These are phyloP conservation scores for Trichoderma guizhouense DNA, from an alignment of 2,329 filamentous ascomycete species.

Conservation along the genomic window DNA sequence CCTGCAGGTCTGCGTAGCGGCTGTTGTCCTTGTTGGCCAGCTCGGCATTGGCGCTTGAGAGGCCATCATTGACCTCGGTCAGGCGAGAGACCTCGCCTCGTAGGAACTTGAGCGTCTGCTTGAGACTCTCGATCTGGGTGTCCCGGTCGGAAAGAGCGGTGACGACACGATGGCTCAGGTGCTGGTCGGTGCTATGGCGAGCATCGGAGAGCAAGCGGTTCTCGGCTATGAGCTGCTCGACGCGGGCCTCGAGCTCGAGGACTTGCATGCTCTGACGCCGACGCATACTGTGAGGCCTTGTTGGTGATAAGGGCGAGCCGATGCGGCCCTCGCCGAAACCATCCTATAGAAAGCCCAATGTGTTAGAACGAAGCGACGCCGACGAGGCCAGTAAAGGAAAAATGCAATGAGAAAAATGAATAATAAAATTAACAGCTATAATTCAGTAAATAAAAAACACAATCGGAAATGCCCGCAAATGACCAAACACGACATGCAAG, in stretches of 20 bases:
- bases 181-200: constrained; percentile 65
- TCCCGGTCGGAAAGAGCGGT: constrained; percentile 76
- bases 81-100: constrained; percentile 79
- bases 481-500: constrained; percentile 16
- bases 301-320: constrained; percentile 86
- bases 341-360: constrained; percentile 56
- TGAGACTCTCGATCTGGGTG: constrained; percentile 78
- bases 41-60: constrained; percentile 73
- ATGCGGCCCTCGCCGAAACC: constrained; percentile 86
- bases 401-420: background rate
- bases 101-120: constrained; percentile 72
- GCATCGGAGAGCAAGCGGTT: constrained; percentile 77
- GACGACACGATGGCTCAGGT: constrained; percentile 62
- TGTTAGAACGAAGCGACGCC: constrained; percentile 13
- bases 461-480: constrained; percentile 6
- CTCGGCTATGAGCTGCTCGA: constrained; percentile 82
- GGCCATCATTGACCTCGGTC: constrained; percentile 75
- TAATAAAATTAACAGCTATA: background rate
- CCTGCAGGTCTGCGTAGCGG: constrained; percentile 64
- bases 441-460: background rate
- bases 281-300: constrained; percentile 90
- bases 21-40: constrained; percentile 73
- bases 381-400: background rate
- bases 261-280: constrained; percentile 97
- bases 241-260: constrained; percentile 79